phyloP scores from a whole-genome alignment of 2,329 filamentous ascomycete genomes.

The Xylaria sp. region DNA sequence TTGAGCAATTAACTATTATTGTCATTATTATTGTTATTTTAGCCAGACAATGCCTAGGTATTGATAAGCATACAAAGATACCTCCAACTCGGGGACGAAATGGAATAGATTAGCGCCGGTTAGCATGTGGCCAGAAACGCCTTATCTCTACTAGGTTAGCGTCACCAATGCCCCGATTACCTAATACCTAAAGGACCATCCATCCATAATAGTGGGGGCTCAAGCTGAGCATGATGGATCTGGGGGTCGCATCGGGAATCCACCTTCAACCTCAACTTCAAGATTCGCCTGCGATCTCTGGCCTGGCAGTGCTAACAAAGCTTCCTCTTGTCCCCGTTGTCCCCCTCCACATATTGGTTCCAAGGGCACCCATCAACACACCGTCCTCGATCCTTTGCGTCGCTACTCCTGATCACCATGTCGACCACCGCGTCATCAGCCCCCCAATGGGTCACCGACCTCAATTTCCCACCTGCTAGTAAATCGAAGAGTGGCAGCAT shows the following conservation, averaged over 20 bases:
- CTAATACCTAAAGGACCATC: background rate
- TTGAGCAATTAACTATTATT: too few species aligned
- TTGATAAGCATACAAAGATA: too few species aligned
- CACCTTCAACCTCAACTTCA: conserved; percentile 11
- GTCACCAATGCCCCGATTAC: conserved; percentile 1
- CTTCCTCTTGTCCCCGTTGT: background rate
- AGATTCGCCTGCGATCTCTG: background rate
- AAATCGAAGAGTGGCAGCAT: conserved; percentile 72
- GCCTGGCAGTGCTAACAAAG: background rate
- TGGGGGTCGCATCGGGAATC: conserved; percentile 16
- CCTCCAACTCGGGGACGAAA: background rate
- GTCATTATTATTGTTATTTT: too few species aligned
- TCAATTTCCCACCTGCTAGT: conserved; percentile 71
- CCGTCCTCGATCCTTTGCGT: too few species aligned
- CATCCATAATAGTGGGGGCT: background rate
- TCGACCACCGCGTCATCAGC: conserved; percentile 45
- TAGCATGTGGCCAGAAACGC: too few species aligned
- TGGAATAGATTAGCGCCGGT: background rate
- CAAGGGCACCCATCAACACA: background rate
- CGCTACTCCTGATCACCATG: conserved; percentile 20
- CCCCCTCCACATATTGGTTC: background rate
- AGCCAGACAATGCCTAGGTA: too few species aligned
- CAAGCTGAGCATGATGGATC: background rate
- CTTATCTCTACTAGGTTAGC: background rate
- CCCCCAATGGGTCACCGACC: conserved; percentile 84